Evolutionary conservation across 768 basidiomycete species (phyloP).

Genomic region (Serpula lacrymans): DNA sequence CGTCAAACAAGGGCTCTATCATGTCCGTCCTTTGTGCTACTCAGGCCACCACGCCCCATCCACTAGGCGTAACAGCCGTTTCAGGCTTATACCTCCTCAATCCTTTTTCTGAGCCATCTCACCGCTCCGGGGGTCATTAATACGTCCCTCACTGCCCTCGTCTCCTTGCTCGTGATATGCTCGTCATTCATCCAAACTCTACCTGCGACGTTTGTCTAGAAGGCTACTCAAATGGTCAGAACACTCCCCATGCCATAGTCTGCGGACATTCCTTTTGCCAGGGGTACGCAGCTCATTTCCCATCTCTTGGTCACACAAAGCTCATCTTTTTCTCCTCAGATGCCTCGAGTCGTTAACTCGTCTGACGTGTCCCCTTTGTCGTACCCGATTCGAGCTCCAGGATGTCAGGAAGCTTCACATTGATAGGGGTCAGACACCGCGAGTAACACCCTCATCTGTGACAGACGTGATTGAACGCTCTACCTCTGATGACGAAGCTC

Average conservation of each 20-base stretch:
- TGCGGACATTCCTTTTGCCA: conserved; percentile 75
- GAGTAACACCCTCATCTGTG: conserved; percentile 16
- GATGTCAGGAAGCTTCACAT: conserved; percentile 57
- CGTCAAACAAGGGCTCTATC: conserved; percentile 16
- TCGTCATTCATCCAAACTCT: conserved; percentile 61
- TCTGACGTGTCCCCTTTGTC: conserved; percentile 62
- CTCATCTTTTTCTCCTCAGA: conserved; percentile 28
- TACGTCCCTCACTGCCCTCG: conserved; percentile 27
- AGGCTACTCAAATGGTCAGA: conserved; percentile 47
- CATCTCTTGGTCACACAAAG: conserved; percentile 17
- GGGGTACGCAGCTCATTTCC: conserved; percentile 28
- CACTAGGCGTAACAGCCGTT: conserved; percentile 21
- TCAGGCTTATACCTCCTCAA: conserved; percentile 17
- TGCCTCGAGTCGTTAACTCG: conserved; percentile 52
- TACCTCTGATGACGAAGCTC: conserved; percentile 38
- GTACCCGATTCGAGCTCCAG: conserved; percentile 44
- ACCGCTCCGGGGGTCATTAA: conserved; percentile 27
- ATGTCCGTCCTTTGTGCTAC: conserved; percentile 19
- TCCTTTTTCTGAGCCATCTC: too few species aligned
- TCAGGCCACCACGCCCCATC: conserved; percentile 25
- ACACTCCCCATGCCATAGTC: conserved; percentile 59
- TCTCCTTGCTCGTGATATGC: conserved; percentile 47
- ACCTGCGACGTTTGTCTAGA: conserved; percentile 78
- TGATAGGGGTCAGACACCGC: conserved; percentile 41
- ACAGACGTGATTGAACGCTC: conserved; percentile 16